Evolutionary conservation across 2,329 filamentous ascomycete genomes (phyloP).

Genomic region (Sarocladiaceae sp.): DNA sequence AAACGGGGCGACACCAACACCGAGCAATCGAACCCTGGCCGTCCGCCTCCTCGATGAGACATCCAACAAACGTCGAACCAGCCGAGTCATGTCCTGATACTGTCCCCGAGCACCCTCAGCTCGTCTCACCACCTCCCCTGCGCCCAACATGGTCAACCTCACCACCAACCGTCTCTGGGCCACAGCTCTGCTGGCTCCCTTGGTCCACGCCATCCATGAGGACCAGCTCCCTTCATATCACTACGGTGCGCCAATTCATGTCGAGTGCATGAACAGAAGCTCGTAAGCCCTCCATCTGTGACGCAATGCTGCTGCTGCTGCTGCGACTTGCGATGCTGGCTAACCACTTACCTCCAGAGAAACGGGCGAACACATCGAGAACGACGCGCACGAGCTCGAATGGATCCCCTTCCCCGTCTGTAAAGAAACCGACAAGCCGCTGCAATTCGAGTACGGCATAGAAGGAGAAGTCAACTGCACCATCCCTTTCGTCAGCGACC

Average conservation of each 20-base stretch:
- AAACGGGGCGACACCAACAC: too few relatives aligned
- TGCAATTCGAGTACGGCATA: conserved; percentile 81
- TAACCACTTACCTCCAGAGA: conserved; percentile 50
- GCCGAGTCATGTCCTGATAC: background rate
- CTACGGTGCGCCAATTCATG: conserved; percentile 60
- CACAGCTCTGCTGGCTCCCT: conserved; percentile 17
- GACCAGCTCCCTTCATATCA: conserved; percentile 53
- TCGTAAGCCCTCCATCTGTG: conserved; percentile 44
- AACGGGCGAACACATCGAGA: conserved; percentile 83
- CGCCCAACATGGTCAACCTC: conserved; percentile 10
- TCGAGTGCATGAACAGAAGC: conserved; percentile 69
- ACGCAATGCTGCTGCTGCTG: conserved; percentile 4
- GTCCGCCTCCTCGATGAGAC: background rate
- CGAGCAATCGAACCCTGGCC: background rate
- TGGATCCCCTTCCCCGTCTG: conserved; percentile 89
- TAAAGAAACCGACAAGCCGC: conserved; percentile 76
- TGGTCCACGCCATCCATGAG: conserved; percentile 26
- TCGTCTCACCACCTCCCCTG: background rate
- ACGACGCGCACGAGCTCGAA: conserved; percentile 73
- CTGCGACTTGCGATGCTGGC: conserved; percentile 4
- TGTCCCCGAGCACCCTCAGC: background rate
- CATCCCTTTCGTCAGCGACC: conserved; percentile 67
- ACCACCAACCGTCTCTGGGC: conserved; percentile 14
- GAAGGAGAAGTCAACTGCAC: conserved; percentile 81
- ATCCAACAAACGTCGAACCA: background rate